phyloP scores from a whole-genome alignment of 768 basidiomycete genomes.

The Tylopilus rubrobrunneus region DNA sequence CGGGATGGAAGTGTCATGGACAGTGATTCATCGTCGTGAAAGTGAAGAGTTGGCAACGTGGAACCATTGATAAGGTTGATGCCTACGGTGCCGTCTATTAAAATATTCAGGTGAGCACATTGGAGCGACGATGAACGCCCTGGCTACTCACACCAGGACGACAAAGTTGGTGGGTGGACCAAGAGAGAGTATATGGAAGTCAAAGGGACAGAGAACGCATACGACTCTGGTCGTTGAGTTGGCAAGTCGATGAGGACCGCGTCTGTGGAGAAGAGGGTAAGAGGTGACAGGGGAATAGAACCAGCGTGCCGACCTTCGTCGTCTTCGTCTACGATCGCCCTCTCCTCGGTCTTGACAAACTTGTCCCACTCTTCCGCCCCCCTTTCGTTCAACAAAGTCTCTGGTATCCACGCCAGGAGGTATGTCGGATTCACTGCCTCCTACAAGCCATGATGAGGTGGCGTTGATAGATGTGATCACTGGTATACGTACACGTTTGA shows the following conservation, averaged over 20 bases:
- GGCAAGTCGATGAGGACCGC: conserved; percentile 84
- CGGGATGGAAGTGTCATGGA: conserved; percentile 56
- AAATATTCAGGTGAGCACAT: neutral
- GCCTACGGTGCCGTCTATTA: conserved; percentile 77
- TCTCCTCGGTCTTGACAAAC: conserved; percentile 81
- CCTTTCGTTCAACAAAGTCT: conserved; percentile 75
- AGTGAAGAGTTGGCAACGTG: conserved; percentile 86
- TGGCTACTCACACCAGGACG: conserved; percentile 70
- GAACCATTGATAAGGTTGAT: conserved; percentile 85
- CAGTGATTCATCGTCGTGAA: conserved; percentile 95
- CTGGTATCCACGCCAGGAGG: conserved; percentile 92
- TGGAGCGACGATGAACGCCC: neutral
- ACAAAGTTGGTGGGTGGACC: conserved; percentile 77
- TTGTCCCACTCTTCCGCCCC: conserved; percentile 86
- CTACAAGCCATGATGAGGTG: conserved; percentile 34
- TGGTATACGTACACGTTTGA: conserved; percentile 66
- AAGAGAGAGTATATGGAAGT: conserved; percentile 87
- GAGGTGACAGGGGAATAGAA: neutral
- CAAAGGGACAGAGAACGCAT: conserved; percentile 92
- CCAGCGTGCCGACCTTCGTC: conserved; percentile 55
- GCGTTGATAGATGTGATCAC: neutral
- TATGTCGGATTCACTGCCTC: conserved; percentile 74
- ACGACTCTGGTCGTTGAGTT: conserved; percentile 79
- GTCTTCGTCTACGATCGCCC: conserved; percentile 52
- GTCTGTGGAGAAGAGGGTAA: conserved; percentile 41